Percentiles rank a stretch among this genome's conserved stretches.
Conservation (phyloP, 345 rosid species). For the Xanthoceras sorbifolium region DNA sequence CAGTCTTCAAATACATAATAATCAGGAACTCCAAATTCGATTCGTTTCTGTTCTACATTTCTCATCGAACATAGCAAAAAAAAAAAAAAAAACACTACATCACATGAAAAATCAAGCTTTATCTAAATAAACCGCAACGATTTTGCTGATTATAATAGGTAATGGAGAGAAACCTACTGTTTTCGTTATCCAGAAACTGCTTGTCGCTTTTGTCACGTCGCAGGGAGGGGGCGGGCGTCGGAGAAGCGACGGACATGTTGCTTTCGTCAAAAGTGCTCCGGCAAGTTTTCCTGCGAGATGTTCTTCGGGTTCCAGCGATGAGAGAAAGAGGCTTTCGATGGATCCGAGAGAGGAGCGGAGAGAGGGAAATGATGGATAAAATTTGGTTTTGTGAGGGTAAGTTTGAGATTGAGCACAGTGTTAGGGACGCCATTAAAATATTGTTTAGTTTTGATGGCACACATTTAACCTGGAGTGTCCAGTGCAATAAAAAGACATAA, state of each 20-base stretch:
- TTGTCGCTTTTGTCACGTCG: constrained; percentile 46
- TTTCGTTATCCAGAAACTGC: constrained; percentile 44
- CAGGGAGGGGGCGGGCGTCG: constrained; percentile 42
- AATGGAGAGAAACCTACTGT: constrained; percentile 34
- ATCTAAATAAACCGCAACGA: not conserved
- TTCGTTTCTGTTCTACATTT: not conserved
- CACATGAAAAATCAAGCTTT: not conserved
- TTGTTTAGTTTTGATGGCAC: not conserved
- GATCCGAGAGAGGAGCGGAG: not conserved
- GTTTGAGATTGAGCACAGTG: constrained; percentile 29
- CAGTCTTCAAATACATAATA: not conserved
- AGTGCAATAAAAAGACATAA: not conserved
- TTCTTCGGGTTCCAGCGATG: constrained; percentile 23
- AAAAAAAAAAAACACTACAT: too few relatives aligned
- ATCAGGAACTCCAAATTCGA: not conserved
- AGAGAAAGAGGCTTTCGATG: constrained; percentile 15
- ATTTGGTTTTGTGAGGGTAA: constrained; percentile 31
- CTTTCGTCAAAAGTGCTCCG: constrained; percentile 17
- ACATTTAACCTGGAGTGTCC: not conserved
- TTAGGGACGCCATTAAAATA: constrained; percentile 38
- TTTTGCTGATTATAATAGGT: not conserved
- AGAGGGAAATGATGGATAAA: constrained; percentile 33
- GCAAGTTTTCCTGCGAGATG: constrained; percentile 29
- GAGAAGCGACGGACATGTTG: constrained; percentile 38
- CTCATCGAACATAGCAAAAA: not conserved